phyloP scores from a whole-genome alignment of 805 yeast species.

The Zygosaccharomyces rouxii region DNA sequence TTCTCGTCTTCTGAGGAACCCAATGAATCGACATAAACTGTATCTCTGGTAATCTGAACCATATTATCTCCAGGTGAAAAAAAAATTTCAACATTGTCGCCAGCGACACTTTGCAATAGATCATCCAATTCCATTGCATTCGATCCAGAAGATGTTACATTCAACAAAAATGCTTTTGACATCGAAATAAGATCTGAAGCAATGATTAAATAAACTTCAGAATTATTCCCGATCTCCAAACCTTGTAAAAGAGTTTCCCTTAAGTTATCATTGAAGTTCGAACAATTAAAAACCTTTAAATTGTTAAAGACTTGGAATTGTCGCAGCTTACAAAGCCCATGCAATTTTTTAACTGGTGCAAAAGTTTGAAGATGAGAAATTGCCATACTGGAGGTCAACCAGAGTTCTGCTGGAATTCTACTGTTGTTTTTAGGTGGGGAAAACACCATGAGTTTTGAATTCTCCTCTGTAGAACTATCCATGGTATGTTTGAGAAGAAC shows the following conservation, averaged over 20 bases:
- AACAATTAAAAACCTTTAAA: conserved; percentile 6
- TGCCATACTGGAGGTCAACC: conserved; percentile 23
- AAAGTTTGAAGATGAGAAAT: conserved; percentile 16
- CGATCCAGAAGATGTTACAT: conserved; percentile 8
- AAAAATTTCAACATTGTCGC: conserved; percentile 9
- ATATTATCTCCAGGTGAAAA: conserved; percentile 11
- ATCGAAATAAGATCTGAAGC: conserved; percentile 12
- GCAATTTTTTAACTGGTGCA: conserved; percentile 11
- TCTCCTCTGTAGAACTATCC: conserved; percentile 21
- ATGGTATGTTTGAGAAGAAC: conserved; percentile 18
- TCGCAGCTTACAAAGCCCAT: conserved; percentile 10
- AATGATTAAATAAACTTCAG: conserved; percentile 10
- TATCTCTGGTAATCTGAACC: conserved; percentile 17
- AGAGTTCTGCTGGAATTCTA: conserved; percentile 12
- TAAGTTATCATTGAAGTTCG: neutral
- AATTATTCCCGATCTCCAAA: neutral
- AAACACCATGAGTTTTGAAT: conserved; percentile 11
- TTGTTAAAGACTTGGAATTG: conserved; percentile 14
- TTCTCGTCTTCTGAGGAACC: neutral
- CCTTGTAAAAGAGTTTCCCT: conserved; percentile 1
- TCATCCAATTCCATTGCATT: conserved; percentile 19
- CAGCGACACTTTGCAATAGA: conserved; percentile 11
- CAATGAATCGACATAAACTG: conserved; percentile 11
- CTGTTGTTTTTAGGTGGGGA: conserved; percentile 10
- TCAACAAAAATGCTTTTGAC: conserved; percentile 10